Conservation (phyloP, 495 filamentous ascomycete genomes). For the Oidiodendron maius region DNA sequence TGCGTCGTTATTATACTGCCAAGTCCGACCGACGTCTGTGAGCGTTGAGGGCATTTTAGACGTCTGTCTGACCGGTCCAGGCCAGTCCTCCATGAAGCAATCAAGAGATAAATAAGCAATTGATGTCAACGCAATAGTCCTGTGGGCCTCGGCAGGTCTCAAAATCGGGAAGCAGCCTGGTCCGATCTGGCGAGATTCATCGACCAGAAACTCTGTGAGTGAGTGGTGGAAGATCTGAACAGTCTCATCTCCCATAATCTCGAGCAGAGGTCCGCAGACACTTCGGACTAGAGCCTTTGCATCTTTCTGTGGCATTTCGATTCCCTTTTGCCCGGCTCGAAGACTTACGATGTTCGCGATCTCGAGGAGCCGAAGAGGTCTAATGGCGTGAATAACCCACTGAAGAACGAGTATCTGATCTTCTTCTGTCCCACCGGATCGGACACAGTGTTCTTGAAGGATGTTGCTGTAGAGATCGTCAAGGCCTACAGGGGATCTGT, state of each 20-base stretch:
- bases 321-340: neutral
- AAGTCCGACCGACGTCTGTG: too few relatives aligned
- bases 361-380: conserved; percentile 45
- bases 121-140: neutral
- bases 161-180: neutral
- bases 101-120: neutral
- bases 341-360: conserved; percentile 21
- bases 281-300: conserved; percentile 21
- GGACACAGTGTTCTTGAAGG: conserved; percentile 32
- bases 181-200: neutral
- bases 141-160: neutral
- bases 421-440: conserved; percentile 28
- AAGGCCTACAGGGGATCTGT: conserved; percentile 32
- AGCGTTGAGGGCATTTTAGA: too few relatives aligned
- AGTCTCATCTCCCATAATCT: conserved; percentile 43
- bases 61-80: too few relatives aligned
- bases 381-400: conserved; percentile 41
- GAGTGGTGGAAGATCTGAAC: conserved; percentile 49
- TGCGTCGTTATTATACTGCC: too few relatives aligned
- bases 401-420: conserved; percentile 39
- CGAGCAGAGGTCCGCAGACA: conserved; percentile 43
- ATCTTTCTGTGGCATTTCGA: neutral
- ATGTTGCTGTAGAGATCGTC: conserved; percentile 40
- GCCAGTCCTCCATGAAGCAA: neutral
- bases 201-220: conserved; percentile 43